Evolutionary conservation across 1,139 yeast species (phyloP), one percentile per base, ranked within the genome.

Genomic region (Saccharomyces hybrid): DNA sequence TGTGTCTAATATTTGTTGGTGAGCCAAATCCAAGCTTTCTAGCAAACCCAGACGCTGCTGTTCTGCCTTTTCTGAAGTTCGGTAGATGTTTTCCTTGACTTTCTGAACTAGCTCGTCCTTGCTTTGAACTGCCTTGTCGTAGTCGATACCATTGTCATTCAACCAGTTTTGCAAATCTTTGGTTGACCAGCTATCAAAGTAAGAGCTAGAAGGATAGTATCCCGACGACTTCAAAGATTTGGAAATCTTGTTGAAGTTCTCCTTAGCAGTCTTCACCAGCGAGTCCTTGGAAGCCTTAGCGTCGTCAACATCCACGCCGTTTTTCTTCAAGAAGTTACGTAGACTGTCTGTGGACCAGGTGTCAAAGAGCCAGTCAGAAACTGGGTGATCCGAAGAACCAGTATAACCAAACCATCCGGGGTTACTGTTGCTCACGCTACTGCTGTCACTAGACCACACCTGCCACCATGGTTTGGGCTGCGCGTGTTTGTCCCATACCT

Each of bases 141-240:
- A 77, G 23, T 73, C 73, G 55, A 80, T 67, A 26, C 77, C 76
- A 55, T 79, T 71, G 41, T 78, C 70, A 28, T 72, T 69, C 54
- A 80, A 66, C 80, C 87, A 78, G 19, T 73, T 64, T 59, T 75
- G 69, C 59, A 80, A 65, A 49, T 77, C 78, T 5, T 73, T 70
- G 13, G 64, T 62, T 34, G 72, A 68, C 83, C 85, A 81, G 29
- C 72, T 62, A 16, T 73, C 65, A 62, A 78, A 81, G 50, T 79
- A 69, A 75, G 80, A 75, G 51, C 73, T 75, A 9, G 82, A 78
- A n/a, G 82, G 78, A 57, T 80, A 79, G 49, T 67, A 68, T 9
- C 81, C 82, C 44, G 80, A 72, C 4, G 71, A 71, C 0, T 73
- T 67, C 53, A 69, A 61, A 31, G 66, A 61, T 49, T 68, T 67